Conservation (phyloP, 1,284 basidiomycete species). For the Ustilago xerochloae region DNA sequence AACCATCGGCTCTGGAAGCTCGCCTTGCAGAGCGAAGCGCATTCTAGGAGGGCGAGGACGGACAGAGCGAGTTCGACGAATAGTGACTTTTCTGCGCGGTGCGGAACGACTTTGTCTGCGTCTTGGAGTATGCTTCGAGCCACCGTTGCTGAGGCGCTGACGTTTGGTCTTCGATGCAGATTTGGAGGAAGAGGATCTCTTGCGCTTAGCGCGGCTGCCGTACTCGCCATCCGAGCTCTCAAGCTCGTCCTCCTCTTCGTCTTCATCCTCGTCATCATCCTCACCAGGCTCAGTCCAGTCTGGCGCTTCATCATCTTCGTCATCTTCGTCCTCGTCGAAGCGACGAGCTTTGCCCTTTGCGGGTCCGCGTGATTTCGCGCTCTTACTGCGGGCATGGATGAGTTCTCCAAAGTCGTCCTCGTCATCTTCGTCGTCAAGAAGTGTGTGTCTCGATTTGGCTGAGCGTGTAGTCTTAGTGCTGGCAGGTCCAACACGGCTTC, state of each 20-base stretch:
- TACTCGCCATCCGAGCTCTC: slow-evolving; percentile 21
- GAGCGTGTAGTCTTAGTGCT: neutral
- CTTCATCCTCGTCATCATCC: slow-evolving; percentile 2
- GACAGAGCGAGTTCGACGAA: neutral
- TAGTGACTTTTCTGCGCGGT: slow-evolving; percentile 7
- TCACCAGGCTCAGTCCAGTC: too few relatives aligned
- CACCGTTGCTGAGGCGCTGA: slow-evolving; percentile 5
- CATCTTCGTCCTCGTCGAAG: slow-evolving; percentile 3
- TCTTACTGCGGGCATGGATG: neutral
- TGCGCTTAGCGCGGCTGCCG: slow-evolving; percentile 7
- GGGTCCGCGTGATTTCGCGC: neutral
- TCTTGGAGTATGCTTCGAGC: neutral
- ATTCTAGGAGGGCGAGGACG: slow-evolving; percentile 9
- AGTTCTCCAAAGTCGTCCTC: slow-evolving; percentile 3
- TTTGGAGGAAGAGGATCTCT: slow-evolving; percentile 5
- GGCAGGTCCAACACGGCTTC: neutral
- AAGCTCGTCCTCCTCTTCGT: slow-evolving; percentile 30
- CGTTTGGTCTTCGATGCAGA: slow-evolving; percentile 8
- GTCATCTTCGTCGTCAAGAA: slow-evolving; percentile 19
- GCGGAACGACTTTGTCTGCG: neutral
- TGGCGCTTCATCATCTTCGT: slow-evolving; percentile 3
- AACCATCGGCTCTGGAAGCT: slow-evolving; percentile 20
- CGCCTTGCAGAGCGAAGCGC: slow-evolving; percentile 35
- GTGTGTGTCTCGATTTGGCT: neutral
- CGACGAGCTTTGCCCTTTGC: neutral